Percentiles rank a stretch among this genome's conserved stretches.
Evolutionary conservation across 75 land plant species (phyloP).

Genomic region (Ceratopteris richardii): DNA sequence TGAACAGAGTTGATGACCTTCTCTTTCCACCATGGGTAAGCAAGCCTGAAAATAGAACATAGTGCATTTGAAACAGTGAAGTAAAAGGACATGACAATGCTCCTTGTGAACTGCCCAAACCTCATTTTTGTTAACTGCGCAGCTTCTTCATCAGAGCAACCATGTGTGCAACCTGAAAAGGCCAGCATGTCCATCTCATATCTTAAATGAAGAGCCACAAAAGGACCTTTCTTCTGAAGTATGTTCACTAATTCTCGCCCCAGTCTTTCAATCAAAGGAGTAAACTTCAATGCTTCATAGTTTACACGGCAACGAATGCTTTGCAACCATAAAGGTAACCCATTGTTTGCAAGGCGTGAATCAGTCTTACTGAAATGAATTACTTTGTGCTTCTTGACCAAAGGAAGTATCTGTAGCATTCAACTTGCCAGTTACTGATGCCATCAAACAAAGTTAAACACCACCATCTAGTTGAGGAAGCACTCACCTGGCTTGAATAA

Average conservation of each 20-base stretch:
- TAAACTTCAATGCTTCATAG: slow-evolving; percentile 39
- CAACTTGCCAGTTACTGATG: not conserved
- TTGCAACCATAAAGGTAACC: slow-evolving; percentile 44
- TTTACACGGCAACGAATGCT: slow-evolving; percentile 62
- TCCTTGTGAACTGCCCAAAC: slow-evolving; percentile 19
- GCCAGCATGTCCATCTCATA: slow-evolving; percentile 92
- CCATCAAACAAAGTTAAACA: not conserved
- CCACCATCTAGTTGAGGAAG: not conserved
- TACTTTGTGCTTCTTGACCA: slow-evolving; percentile 48
- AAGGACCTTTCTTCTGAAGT: slow-evolving; percentile 43
- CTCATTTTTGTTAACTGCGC: slow-evolving; percentile 55
- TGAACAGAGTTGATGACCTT: slow-evolving; percentile 62
- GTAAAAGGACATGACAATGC: no score
- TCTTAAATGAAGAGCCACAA: slow-evolving; percentile 65
- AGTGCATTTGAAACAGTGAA: no score
- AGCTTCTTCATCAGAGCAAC: slow-evolving; percentile 54
- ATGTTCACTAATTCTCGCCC: slow-evolving; percentile 38
- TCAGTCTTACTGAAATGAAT: slow-evolving; percentile 55
- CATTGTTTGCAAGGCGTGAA: slow-evolving; percentile 68
- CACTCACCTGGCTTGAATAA: slow-evolving; percentile 53
- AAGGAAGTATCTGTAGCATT: slow-evolving; percentile 52
- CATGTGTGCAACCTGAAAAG: slow-evolving; percentile 68
- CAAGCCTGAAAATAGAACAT: slow-evolving; percentile 39
- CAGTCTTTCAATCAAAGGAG: slow-evolving; percentile 47
- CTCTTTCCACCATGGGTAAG: slow-evolving; percentile 95